Evolutionary conservation across 768 basidiomycete species (phyloP).

Genomic region (Suillus variegatus): DNA sequence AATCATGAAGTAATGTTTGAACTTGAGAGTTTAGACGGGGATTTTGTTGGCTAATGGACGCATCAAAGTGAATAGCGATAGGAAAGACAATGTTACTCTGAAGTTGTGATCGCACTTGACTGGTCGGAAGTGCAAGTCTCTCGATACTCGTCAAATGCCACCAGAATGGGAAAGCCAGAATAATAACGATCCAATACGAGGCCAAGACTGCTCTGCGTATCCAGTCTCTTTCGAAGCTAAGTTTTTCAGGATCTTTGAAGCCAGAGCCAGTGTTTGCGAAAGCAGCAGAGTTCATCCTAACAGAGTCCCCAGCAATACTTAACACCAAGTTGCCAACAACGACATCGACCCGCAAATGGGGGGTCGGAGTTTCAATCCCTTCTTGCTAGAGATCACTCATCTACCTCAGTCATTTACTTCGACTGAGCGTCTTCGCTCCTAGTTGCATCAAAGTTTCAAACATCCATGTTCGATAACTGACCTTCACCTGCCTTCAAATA

Average conservation of each 20-base stretch:
- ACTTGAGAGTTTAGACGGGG: conserved; percentile 27
- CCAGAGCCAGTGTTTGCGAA: conserved; percentile 21
- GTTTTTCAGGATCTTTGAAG: conserved; percentile 46
- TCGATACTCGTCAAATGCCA: conserved; percentile 92
- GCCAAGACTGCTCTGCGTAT: conserved; percentile 62
- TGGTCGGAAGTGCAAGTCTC: conserved; percentile 69
- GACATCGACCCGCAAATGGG: conserved; percentile 7
- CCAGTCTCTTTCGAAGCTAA: conserved; percentile 51
- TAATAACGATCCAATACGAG: conserved; percentile 77
- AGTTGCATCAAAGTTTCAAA: neutral
- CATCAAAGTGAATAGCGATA: conserved; percentile 40
- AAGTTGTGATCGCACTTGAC: conserved; percentile 55
- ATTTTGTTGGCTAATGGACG: conserved; percentile 17
- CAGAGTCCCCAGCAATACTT: neutral
- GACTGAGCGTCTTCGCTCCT: neutral
- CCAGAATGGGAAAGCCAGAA: conserved; percentile 88
- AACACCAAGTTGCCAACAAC: neutral
- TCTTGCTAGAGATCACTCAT: conserved; percentile 14
- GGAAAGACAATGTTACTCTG: conserved; percentile 47
- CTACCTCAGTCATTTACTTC: conserved; percentile 17
- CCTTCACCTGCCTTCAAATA: conserved; percentile 19
- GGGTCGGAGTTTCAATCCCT: conserved; percentile 35
- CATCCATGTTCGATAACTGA: conserved; percentile 2
- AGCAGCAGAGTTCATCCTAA: conserved; percentile 21
- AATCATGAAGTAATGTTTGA: conserved; percentile 24